Base-by-base conservation (phyloP, 768 basidiomycete genomes). In the Mycena maculata region DNA sequence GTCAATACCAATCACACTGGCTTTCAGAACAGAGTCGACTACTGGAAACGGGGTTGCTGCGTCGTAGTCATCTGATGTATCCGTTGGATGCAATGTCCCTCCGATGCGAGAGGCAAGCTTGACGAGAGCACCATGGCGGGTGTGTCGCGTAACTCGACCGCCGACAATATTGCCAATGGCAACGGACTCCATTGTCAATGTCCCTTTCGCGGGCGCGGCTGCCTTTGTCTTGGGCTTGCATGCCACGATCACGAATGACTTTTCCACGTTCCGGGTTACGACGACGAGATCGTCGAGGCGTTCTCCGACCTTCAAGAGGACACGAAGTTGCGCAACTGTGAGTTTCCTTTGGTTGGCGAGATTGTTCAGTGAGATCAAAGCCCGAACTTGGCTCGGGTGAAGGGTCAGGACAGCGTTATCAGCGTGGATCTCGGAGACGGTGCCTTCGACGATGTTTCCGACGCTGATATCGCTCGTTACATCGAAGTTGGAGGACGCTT, bases 221-320 rank as follows among this genome's bases (percentile, higher is more conserved):
- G 81, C 79, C 71, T 86, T 88, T 41, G 83, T 79, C 75, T 90
- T 90, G 1, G 90, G 90, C 68, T 86, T 86, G 72, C 86, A 90
- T 54, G 91, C 91, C 36, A 96, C 93, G 67, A 98, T 90, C 66
- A 98, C 92, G 68, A 98, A 85, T 11, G 90, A 88, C 72, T 93
- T 94, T 72, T 93, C 94, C 10, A 88, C 84, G 74, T 94, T 95
- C 69, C 93, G 92, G 11, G 93, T 92, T 25, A 96, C 92, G n/a
- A 99, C 93, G 9, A 93, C 88, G 22, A 99, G 83, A 53, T 93
- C 91, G 13, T 89, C 83, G 30, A 98, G 77, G 49, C 82, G 83
- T 49, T 93, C 92, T 13, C 93, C 94, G 10, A 82, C 80, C 70
- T 90, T 88, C 52, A 98, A 79, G 10, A 80, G 77, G 3, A 80